Evolutionary conservation across 2,329 filamentous ascomycete genomes (phyloP).

Genomic region (Metarhizium humberi): DNA sequence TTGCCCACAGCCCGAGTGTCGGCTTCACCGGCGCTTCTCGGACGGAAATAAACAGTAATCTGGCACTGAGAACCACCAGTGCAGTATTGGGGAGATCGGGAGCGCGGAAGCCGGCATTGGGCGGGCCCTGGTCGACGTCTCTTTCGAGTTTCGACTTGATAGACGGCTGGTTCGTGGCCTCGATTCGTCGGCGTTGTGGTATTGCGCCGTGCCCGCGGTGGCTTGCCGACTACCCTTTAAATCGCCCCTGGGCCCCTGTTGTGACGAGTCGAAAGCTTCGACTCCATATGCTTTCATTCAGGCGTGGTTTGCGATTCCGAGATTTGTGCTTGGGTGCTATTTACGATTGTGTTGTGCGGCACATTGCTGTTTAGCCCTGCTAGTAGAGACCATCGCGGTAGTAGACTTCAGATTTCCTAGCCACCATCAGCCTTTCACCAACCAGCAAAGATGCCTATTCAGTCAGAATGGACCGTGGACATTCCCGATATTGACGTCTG

Average conservation of each 20-base stretch:
- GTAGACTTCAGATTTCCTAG: background rate
- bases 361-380: too few relatives aligned
- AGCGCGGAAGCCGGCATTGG: background rate
- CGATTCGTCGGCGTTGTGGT: background rate
- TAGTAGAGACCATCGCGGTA: too few relatives aligned
- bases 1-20: background rate
- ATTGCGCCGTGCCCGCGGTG: background rate
- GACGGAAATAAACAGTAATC: background rate
- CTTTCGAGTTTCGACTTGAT: too few relatives aligned
- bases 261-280: background rate
- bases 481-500: constrained; percentile 73
- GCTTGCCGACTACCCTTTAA: background rate
- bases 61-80: background rate
- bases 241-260: background rate
- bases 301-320: background rate
- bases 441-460: constrained; percentile 52
- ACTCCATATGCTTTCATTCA: background rate
- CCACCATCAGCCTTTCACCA: background rate
- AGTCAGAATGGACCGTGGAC: constrained; percentile 56
- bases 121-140: background rate
- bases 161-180: background rate
- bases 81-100: background rate
- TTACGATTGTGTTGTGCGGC: background rate
- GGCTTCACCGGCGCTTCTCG: background rate
- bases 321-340: background rate